Percentiles rank a stretch among this genome's conserved stretches.
Evolutionary conservation across 1,139 yeast species (phyloP).

Genomic region (Blastobotrys proliferans): DNA sequence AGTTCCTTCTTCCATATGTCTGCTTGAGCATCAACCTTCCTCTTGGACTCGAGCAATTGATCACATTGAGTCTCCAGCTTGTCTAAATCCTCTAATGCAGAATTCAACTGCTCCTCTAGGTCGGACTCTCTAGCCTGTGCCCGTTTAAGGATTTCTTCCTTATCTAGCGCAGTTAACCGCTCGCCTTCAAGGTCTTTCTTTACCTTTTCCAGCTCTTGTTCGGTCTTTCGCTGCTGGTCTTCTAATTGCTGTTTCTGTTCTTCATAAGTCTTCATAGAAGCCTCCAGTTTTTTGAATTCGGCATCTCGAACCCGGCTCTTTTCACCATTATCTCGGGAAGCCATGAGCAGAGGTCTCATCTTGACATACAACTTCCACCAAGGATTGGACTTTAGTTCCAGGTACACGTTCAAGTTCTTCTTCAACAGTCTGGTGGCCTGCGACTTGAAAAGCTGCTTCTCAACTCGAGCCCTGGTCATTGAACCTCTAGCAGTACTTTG

Average conservation of each 20-base stretch:
- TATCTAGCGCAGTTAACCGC: slow-evolving; percentile 40
- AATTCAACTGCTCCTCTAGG: slow-evolving; percentile 38
- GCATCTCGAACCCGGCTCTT: slow-evolving; percentile 55
- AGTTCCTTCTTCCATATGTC: slow-evolving; percentile 33
- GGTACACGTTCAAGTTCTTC: slow-evolving; percentile 54
- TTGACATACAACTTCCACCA: slow-evolving; percentile 78
- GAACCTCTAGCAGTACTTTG: slow-evolving; percentile 71
- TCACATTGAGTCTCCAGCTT: slow-evolving; percentile 38
- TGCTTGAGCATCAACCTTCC: slow-evolving; percentile 33
- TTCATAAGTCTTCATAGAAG: slow-evolving; percentile 35
- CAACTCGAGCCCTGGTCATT: slow-evolving; percentile 50
- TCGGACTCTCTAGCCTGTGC: slow-evolving; percentile 40
- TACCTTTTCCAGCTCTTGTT: slow-evolving; percentile 38
- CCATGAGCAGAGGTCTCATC: slow-evolving; percentile 73
- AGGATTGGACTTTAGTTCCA: slow-evolving; percentile 54
- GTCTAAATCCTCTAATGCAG: slow-evolving; percentile 36
- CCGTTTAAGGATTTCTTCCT: slow-evolving; percentile 42
- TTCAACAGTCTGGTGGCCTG: slow-evolving; percentile 72
- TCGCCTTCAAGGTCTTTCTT: slow-evolving; percentile 39
- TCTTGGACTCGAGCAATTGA: slow-evolving; percentile 36
- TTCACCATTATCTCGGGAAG: slow-evolving; percentile 56
- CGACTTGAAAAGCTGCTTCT: slow-evolving; percentile 50
- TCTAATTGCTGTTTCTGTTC: slow-evolving; percentile 32
- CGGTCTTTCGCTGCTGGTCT: slow-evolving; percentile 34
- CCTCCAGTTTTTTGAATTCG: slow-evolving; percentile 53